Percentiles rank a stretch among this genome's conserved stretches.
Evolutionary conservation across 2,329 filamentous ascomycete genomes (phyloP).

Genomic region (Cladosporium sp.): DNA sequence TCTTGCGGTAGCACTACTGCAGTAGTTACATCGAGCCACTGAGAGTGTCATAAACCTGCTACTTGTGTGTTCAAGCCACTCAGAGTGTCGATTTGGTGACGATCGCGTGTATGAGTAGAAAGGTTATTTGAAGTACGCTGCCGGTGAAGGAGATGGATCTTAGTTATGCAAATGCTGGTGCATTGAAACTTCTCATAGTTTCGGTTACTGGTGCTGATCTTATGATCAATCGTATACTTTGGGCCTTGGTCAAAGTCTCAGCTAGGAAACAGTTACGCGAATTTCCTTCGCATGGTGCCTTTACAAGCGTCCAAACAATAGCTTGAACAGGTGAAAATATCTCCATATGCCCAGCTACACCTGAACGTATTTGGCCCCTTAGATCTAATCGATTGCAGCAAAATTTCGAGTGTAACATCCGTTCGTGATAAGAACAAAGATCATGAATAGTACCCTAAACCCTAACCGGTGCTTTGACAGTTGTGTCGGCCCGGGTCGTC

Average conservation of each 20-base stretch:
- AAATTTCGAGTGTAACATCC: background rate
- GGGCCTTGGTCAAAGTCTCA: background rate
- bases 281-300: background rate
- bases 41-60: background rate
- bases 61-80: background rate
- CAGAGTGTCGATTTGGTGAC: too few relatives aligned
- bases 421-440: background rate
- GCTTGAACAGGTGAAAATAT: background rate
- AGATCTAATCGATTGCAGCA: background rate
- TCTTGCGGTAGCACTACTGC: too few relatives aligned
- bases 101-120: too few relatives aligned
- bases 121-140: too few relatives aligned
- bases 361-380: background rate
- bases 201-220: too few relatives aligned
- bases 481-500: constrained; percentile 3
- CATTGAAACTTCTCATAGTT: background rate
- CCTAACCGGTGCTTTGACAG: background rate
- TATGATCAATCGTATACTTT: background rate
- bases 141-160: background rate
- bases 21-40: too few relatives aligned
- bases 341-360: background rate
- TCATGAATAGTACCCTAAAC: background rate
- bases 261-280: background rate
- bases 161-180: background rate
- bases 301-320: background rate